A percentile compares a stretch with the other conserved stretches of the same genome.
These are phyloP conservation scores for Geotrichum bryndzae DNA, from an alignment of 1,139 yeast genomes.

Conservation along the genomic window DNA sequence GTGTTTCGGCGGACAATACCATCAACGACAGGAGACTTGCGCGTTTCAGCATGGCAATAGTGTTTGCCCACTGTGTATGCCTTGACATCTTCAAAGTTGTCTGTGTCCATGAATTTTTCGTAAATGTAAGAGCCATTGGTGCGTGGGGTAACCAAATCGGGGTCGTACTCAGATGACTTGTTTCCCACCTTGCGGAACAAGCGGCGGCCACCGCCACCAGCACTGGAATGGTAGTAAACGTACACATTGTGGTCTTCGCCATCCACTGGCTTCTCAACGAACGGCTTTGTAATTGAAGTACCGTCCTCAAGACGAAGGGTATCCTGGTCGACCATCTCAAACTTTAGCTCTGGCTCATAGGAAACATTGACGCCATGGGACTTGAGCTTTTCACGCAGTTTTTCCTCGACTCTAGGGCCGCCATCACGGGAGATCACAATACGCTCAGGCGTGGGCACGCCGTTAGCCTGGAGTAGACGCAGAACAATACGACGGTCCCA, in stretches of 20 bases:
- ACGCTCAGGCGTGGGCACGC: slow-evolving; percentile 84
- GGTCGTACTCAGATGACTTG: slow-evolving; percentile 94
- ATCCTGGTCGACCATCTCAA: slow-evolving; percentile 81
- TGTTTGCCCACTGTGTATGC: slow-evolving; percentile 93
- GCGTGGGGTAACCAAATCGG: slow-evolving; percentile 65
- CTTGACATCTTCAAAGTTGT: slow-evolving; percentile 95
- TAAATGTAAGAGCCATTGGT: slow-evolving; percentile 88
- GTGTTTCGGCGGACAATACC: slow-evolving; percentile 97
- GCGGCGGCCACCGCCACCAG: slow-evolving; percentile 97
- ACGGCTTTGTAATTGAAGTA: slow-evolving; percentile 69
- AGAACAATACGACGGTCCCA: slow-evolving; percentile 96
- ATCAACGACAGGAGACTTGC: slow-evolving; percentile 98
- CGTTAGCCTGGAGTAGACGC: slow-evolving; percentile 69
- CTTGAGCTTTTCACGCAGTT: slow-evolving; percentile 49
- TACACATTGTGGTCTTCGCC: slow-evolving; percentile 98
- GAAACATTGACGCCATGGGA: slow-evolving; percentile 51
- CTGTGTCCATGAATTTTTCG: slow-evolving; percentile 95
- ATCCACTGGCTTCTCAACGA: slow-evolving; percentile 97
- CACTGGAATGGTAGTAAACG: slow-evolving; percentile 78
- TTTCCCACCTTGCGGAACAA: slow-evolving; percentile 94
- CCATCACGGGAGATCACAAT: slow-evolving; percentile 92
- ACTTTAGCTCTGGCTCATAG: slow-evolving; percentile 55
- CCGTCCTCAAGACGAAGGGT: slow-evolving; percentile 72
- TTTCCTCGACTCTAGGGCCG: slow-evolving; percentile 79
- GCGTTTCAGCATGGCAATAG: slow-evolving; percentile 95